phyloP scores from a whole-genome alignment of 768 basidiomycete genomes.

The Russula brevipes region DNA sequence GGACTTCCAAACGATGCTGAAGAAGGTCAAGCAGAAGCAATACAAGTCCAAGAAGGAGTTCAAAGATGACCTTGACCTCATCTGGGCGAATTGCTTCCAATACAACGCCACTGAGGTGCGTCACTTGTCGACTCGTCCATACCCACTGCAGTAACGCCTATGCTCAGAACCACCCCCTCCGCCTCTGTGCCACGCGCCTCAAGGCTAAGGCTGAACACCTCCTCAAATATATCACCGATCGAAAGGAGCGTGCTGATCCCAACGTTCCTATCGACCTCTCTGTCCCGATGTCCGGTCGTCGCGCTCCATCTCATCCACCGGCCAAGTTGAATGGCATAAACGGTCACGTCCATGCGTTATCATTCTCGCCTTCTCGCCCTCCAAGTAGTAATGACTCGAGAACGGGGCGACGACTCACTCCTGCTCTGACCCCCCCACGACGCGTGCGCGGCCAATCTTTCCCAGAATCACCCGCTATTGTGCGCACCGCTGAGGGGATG shows the following conservation, averaged over 20 bases:
- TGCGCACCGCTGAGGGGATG: slow-evolving; percentile 75
- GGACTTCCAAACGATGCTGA: slow-evolving; percentile 91
- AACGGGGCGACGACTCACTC: slow-evolving; percentile 13
- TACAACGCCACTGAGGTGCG: slow-evolving; percentile 90
- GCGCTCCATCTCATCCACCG: slow-evolving; percentile 34
- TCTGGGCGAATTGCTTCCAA: slow-evolving; percentile 92
- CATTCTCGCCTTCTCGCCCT: slow-evolving; percentile 37
- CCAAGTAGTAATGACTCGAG: slow-evolving; percentile 26
- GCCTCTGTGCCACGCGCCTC: slow-evolving; percentile 74
- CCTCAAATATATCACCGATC: slow-evolving; percentile 84
- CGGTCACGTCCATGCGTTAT: slow-evolving; percentile 39
- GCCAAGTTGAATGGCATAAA: slow-evolving; percentile 37
- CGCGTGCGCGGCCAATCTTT: slow-evolving; percentile 47
- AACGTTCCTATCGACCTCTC: slow-evolving; percentile 47
- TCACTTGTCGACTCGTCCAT: slow-evolving; percentile 19
- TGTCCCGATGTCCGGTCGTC: slow-evolving; percentile 22
- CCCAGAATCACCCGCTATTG: slow-evolving; percentile 59
- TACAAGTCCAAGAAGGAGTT: slow-evolving; percentile 96
- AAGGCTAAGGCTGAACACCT: slow-evolving; percentile 81
- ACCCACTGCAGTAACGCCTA: slow-evolving; percentile 9
- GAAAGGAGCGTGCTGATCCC: slow-evolving; percentile 73
- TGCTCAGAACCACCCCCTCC: slow-evolving; percentile 77
- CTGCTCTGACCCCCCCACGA: slow-evolving; percentile 27
- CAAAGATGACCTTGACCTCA: slow-evolving; percentile 88
- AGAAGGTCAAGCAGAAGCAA: slow-evolving; percentile 85